Evolutionary conservation across 129 eudicot species (phyloP), one percentile per base, ranked within the genome.

Genomic region (Flaveria ramosissima): DNA sequence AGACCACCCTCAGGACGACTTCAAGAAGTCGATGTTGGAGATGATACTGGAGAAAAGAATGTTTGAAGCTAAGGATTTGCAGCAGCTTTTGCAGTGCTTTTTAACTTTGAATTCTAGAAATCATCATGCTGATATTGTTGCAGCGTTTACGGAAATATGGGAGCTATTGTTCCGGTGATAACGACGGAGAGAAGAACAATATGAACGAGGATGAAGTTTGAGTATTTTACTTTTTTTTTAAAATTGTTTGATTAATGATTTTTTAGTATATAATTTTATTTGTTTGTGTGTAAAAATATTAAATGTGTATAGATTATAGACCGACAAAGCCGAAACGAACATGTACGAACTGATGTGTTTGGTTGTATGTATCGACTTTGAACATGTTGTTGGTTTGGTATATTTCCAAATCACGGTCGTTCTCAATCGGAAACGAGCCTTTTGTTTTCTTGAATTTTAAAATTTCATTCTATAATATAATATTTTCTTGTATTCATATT

Each of bases 21-120:
- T 92, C 83, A 91, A 89, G 88, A 78, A 51, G 64, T 92, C 92
- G n/a, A 92, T 92, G 95, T 0, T 82, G 86, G 97, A 89, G 77
- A 91, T 88, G 96, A 84, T 91, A 64, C 5, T 77, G 72, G 97
- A 88, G 83, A 88, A 86, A 64, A 57, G 89, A 76, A 88, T 91
- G 68, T 77, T 85, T n/a, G 92, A 86, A 64, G 80, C 88, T 1
- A 82, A 85, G 60, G 89, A 91, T 66, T 63, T 91, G 85, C 90
- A 91, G 70, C 70, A 88, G 78, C 80, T 91, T 24, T 78, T 88
- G 88, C 86, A 84, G 78, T 86, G 91, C 52, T 90, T 88, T 80
- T 78, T 91, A 6, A 66, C 87, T 8, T 80, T 91, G 9, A 91
- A 91, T 80, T 83, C 91, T 15, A 75, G 69, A 53, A 71, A 84